Evolutionary conservation across 2,329 filamentous ascomycete species (phyloP).

Genomic region (Trichoderma cornu-damae): DNA sequence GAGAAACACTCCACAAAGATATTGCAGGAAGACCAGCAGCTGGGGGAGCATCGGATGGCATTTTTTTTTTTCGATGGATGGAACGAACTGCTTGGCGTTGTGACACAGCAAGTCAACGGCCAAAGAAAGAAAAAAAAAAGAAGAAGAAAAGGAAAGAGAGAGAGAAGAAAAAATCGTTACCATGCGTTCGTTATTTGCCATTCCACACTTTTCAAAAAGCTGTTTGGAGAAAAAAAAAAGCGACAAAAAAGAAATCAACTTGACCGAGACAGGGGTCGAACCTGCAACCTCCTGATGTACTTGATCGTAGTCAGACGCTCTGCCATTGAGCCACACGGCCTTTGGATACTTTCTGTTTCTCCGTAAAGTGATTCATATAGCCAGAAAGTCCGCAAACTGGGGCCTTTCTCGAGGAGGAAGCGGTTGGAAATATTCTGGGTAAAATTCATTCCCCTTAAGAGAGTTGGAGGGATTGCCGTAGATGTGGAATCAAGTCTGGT

Average conservation of each 20-base stretch:
- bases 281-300: slow-evolving; percentile 19
- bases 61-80: too few species aligned
- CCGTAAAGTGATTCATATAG: neutral
- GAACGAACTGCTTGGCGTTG: too few species aligned
- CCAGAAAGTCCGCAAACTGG: neutral
- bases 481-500: too few species aligned
- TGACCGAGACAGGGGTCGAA: slow-evolving; percentile 19
- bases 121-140: neutral
- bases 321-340: slow-evolving; percentile 19
- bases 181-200: too few species aligned
- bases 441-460: too few species aligned
- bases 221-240: neutral
- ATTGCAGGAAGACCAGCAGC: too few species aligned
- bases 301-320: slow-evolving; percentile 18
- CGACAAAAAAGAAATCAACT: neutral
- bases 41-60: too few species aligned
- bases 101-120: too few species aligned
- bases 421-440: neutral
- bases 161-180: neutral
- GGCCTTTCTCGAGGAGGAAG: too few species aligned
- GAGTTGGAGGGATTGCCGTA: too few species aligned
- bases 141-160: neutral
- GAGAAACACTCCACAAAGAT: too few species aligned
- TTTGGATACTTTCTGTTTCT: neutral
- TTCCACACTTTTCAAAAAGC: too few species aligned